Evolutionary conservation across 768 basidiomycete genomes (phyloP), one percentile per base, ranked within the genome.

Genomic region (Tylopilus plumbeoviolaceoides): DNA sequence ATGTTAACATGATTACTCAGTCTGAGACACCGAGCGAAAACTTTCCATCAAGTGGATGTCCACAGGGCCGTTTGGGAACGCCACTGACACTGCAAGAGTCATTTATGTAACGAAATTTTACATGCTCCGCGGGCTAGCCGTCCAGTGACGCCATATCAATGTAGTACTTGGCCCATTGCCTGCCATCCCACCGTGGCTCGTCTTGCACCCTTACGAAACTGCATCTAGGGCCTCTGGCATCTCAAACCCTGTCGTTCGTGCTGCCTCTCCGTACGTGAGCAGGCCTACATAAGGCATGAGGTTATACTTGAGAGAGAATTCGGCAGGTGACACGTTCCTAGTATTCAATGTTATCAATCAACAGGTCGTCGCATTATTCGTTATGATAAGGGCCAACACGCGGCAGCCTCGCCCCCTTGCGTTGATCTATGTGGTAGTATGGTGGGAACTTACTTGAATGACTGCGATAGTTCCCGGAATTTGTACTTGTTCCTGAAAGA

Each of bases 271-370:
- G 47, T 86, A 87, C 3, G 80, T 84, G 44, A 94, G 77, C 41
- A 83, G 59, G 18, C 93, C 93, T 18, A 95, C 89, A 63, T 87
- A 85, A 7, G 93, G 93, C 91, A 95, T 94, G 30, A 92, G 64
- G 63, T 94, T 92, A 71, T 94, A 95, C 62, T 87, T 89, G 25
- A 95, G 77, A 1, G 79, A 73, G 66, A 89, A 94, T 54, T 81
- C 73, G 7, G 86, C 83, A 15, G 86, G 75, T 14, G 78, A 72
- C 28, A 80, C 78, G 62, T 83, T 78, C 64, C 91, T 92, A 61
- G n/a, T 44, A 21, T 45, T 23, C 51, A 45, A 35, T 56, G 54
- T 52, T 55, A 58, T 64, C 63, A 65, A 58, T 44, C 48, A 47
- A 38, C 47, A 28, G 45, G 15, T 36, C 8, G 51, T 50, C 45